phyloP scores from a whole-genome alignment of 306 rosid genomes.

The Acacia confusa region DNA sequence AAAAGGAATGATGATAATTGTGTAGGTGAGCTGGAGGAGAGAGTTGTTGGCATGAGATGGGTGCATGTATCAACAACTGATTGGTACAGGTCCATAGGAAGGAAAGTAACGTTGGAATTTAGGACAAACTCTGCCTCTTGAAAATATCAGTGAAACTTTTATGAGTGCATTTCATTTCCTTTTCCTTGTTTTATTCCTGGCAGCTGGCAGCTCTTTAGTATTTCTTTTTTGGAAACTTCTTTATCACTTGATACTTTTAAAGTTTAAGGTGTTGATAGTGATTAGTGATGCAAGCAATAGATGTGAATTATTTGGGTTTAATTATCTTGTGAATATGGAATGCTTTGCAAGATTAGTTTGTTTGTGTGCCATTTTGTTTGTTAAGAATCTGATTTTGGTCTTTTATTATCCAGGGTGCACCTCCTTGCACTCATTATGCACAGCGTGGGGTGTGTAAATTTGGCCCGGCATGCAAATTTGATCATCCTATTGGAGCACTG shows the following conservation, averaged over 20 bases:
- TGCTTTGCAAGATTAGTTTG: not conserved
- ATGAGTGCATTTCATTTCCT: not conserved
- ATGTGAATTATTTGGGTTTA: not conserved
- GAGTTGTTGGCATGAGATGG: not conserved
- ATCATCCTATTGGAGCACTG: conserved; percentile 84
- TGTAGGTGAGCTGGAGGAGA: not conserved
- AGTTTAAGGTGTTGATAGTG: not conserved
- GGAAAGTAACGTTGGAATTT: not conserved
- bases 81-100: not conserved
- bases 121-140: not conserved
- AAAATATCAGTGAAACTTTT: not conserved
- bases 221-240: not conserved
- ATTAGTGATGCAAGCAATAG: conserved; percentile 14
- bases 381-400: conserved; percentile 34
- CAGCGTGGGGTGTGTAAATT: conserved; percentile 92
- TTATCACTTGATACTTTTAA: not conserved
- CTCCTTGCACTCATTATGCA: conserved; percentile 80
- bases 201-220: not conserved
- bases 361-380: conserved; percentile 13
- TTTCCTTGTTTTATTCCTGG: not conserved
- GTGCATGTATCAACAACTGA: not conserved
- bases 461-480: conserved; percentile 88
- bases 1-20: not conserved
- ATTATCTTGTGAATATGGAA: not conserved
- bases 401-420: conserved; percentile 82